Evolutionary conservation across 2,329 filamentous ascomycete species (phyloP).

Genomic region (Stachybotrys elegans): DNA sequence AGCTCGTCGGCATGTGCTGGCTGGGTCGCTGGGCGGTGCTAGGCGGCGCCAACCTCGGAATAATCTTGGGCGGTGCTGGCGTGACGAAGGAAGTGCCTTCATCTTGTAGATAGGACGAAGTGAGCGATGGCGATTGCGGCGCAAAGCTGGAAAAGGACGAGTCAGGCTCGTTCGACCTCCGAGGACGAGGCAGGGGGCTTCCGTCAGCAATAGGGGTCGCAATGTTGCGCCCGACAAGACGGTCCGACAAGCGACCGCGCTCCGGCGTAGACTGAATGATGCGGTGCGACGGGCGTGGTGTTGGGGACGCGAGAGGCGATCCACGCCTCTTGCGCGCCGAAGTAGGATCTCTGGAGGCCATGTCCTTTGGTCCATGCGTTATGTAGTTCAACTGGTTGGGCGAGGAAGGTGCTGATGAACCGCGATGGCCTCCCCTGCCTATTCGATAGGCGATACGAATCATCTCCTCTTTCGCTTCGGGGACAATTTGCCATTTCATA

Average conservation of each 20-base stretch:
- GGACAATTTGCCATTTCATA: constrained; percentile 96
- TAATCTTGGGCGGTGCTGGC: constrained; percentile 66
- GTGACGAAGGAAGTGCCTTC: constrained; percentile 61
- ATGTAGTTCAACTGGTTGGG: constrained; percentile 57
- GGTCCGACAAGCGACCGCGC: constrained; percentile 33
- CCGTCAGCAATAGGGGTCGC: constrained; percentile 49
- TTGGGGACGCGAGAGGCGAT: constrained; percentile 51
- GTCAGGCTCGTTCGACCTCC: constrained; percentile 39
- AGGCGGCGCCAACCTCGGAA: constrained; percentile 71
- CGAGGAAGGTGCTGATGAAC: constrained; percentile 68
- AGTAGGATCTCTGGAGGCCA: constrained; percentile 43
- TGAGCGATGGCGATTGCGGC: constrained; percentile 55
- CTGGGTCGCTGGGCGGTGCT: constrained; percentile 77
- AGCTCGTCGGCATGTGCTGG: constrained; percentile 81
- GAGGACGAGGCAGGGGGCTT: constrained; percentile 56
- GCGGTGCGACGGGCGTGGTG: constrained; percentile 43
- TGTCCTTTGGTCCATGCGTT: constrained; percentile 52
- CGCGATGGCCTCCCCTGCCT: constrained; percentile 58
- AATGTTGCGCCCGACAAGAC: constrained; percentile 29
- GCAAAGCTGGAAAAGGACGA: constrained; percentile 45
- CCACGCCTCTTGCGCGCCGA: constrained; percentile 54
- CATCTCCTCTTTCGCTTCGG: constrained; percentile 82
- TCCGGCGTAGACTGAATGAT: constrained; percentile 55
- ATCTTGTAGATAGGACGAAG: constrained; percentile 58
- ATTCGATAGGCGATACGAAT: constrained; percentile 64